Conservation (phyloP, 306 rosid genomes). For the Castanopsis chinensis region DNA sequence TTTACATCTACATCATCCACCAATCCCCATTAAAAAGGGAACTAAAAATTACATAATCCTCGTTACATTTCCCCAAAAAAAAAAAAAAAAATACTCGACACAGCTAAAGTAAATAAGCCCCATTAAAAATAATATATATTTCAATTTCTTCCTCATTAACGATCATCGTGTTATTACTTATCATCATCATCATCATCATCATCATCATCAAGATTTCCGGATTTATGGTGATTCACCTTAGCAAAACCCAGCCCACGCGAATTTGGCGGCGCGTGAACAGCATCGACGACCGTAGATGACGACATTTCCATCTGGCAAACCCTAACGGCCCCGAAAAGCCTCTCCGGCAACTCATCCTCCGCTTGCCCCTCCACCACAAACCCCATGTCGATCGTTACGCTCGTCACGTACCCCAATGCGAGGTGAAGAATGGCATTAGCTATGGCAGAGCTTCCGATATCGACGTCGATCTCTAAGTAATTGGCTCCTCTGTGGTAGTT, state of each 20-base stretch:
- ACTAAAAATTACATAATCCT: neutral
- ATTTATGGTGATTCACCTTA: conserved; percentile 56
- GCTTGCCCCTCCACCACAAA: conserved; percentile 83
- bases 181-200: too few species aligned
- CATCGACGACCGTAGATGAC: conserved; percentile 57
- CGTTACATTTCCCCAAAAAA: neutral
- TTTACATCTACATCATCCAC: neutral
- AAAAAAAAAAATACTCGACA: neutral
- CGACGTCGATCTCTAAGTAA: conserved; percentile 85
- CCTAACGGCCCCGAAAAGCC: conserved; percentile 75
- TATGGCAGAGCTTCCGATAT: conserved; percentile 80
- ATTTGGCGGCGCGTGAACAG: conserved; percentile 15
- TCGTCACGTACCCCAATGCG: conserved; percentile 79
- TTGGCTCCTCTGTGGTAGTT: conserved; percentile 70
- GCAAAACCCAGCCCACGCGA: conserved; percentile 45
- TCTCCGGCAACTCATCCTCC: conserved; percentile 88
- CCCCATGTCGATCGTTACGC: conserved; percentile 85
- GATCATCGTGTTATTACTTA: too few species aligned
- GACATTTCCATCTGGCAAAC: conserved; percentile 89
- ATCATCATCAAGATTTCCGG: conserved; percentile 29
- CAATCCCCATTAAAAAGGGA: conserved; percentile 14
- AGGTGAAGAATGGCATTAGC: conserved; percentile 82
- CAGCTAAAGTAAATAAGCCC: neutral
- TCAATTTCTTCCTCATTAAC: neutral
- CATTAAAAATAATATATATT: neutral